Evolutionary conservation across 306 rosid genomes (phyloP).

Genomic region (Lathyrus tuberosus): DNA sequence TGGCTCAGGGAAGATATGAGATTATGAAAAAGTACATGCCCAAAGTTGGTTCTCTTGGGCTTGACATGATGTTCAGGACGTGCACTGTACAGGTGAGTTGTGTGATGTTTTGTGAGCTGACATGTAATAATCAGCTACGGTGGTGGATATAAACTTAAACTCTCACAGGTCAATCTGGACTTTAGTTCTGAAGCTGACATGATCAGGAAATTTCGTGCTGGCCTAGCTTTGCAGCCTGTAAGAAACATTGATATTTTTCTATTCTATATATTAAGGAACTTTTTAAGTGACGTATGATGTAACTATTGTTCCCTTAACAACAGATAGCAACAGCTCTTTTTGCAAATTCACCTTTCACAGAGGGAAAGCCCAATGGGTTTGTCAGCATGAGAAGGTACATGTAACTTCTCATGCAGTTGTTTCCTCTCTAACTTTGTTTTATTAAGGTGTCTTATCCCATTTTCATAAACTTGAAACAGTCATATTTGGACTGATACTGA

Average conservation of each 20-base stretch:
- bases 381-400: slow-evolving; percentile 92
- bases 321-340: slow-evolving; percentile 99
- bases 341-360: slow-evolving; percentile 95
- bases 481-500: slow-evolving; percentile 97
- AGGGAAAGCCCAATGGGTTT: slow-evolving; percentile 95
- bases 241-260: slow-evolving; percentile 45
- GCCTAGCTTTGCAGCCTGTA: slow-evolving; percentile 97
- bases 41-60: slow-evolving; percentile 95
- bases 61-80: slow-evolving; percentile 98
- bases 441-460: slow-evolving; percentile 28
- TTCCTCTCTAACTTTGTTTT: slow-evolving; percentile 29
- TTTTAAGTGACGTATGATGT: slow-evolving; percentile 36
- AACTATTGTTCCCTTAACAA: slow-evolving; percentile 42
- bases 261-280: slow-evolving; percentile 22
- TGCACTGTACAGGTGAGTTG: slow-evolving; percentile 94
- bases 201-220: slow-evolving; percentile 93
- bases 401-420: slow-evolving; percentile 31
- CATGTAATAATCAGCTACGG: slow-evolving; percentile 15
- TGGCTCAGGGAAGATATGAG: slow-evolving; percentile 85
- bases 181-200: slow-evolving; percentile 93
- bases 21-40: slow-evolving; percentile 98
- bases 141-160: slow-evolving; percentile 31
- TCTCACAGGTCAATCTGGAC: slow-evolving; percentile 88
- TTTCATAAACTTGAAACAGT: slow-evolving; percentile 53
- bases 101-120: slow-evolving; percentile 23